Evolutionary conservation across 1,284 basidiomycete genomes (phyloP).

Genomic region (Apiotrichum brassicae): DNA sequence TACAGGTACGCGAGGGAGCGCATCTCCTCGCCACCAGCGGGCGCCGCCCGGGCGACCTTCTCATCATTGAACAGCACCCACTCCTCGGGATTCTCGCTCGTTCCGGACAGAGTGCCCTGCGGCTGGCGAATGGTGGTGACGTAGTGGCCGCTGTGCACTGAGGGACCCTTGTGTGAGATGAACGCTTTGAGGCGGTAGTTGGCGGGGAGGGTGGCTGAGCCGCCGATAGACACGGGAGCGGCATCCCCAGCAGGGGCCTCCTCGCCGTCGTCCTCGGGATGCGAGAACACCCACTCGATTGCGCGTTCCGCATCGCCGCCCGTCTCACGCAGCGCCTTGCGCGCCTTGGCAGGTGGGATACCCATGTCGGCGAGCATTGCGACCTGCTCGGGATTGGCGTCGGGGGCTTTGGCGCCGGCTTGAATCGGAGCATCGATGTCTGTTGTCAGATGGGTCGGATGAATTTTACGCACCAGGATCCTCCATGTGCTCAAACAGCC

Average conservation of each 20-base stretch:
- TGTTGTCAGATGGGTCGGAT: conserved; percentile 27
- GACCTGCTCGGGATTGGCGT: conserved; percentile 64
- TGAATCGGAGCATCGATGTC: conserved; percentile 84
- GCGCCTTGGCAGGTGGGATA: conserved; percentile 74
- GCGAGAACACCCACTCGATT: conserved; percentile 95
- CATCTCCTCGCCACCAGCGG: conserved; percentile 54
- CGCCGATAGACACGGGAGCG: conserved; percentile 42
- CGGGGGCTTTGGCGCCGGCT: conserved; percentile 37
- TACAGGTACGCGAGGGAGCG: conserved; percentile 82
- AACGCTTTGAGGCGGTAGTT: conserved; percentile 80
- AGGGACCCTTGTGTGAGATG: conserved; percentile 94
- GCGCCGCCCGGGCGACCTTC: conserved; percentile 81
- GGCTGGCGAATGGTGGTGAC: conserved; percentile 43
- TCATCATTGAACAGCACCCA: conserved; percentile 95
- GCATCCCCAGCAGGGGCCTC: conserved; percentile 25
- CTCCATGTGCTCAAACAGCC: conserved; percentile 94
- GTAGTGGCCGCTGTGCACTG: conserved; percentile 91
- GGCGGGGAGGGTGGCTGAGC: conserved; percentile 63
- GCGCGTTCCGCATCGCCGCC: conserved; percentile 72
- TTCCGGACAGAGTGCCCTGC: conserved; percentile 27
- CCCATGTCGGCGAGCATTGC: conserved; percentile 84
- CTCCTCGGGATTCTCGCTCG: conserved; percentile 47
- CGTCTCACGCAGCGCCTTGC: conserved; percentile 82
- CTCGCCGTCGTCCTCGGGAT: conserved; percentile 80
- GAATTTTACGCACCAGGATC: conserved; percentile 60